Conservation (phyloP, 2,329 filamentous ascomycete genomes). For the Penicillium sp. region DNA sequence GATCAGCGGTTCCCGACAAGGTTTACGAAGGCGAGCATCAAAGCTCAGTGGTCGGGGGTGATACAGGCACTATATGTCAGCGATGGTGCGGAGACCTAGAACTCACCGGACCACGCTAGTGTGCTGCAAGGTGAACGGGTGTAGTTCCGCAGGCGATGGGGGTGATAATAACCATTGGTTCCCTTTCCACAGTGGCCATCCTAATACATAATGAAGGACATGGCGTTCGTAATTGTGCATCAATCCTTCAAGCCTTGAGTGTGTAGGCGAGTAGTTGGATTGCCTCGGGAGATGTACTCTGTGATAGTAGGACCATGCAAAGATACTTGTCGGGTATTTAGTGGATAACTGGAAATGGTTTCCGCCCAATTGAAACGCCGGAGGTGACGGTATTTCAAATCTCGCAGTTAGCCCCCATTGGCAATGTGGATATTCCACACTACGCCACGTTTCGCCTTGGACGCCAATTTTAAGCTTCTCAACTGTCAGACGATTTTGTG, state of each 20-base stretch:
- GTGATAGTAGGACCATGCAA: background rate
- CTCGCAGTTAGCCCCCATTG: background rate
- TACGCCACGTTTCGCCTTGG: background rate
- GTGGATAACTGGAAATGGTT: too few relatives aligned
- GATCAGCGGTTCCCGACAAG: background rate
- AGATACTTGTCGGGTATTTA: background rate
- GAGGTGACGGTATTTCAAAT: too few relatives aligned
- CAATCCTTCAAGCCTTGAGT: background rate
- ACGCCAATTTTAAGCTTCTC: background rate
- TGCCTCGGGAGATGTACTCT: background rate
- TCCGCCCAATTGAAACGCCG: too few relatives aligned
- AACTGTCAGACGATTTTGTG: background rate
- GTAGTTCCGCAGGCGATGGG: background rate
- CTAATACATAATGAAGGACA: background rate
- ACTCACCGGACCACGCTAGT: background rate
- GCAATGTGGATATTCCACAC: background rate
- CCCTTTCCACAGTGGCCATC: background rate
- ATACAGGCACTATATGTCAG: background rate
- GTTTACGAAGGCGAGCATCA: background rate
- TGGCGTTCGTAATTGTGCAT: background rate
- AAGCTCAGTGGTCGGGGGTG: background rate
- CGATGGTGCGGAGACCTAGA: background rate
- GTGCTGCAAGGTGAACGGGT: background rate
- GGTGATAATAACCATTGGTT: background rate
- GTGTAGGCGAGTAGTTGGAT: background rate